Percentiles rank a stretch among this genome's conserved stretches.
These are phyloP conservation scores for Calonectria honghensis DNA, from an alignment of 2,329 filamentous ascomycete species.

Conservation along the genomic window DNA sequence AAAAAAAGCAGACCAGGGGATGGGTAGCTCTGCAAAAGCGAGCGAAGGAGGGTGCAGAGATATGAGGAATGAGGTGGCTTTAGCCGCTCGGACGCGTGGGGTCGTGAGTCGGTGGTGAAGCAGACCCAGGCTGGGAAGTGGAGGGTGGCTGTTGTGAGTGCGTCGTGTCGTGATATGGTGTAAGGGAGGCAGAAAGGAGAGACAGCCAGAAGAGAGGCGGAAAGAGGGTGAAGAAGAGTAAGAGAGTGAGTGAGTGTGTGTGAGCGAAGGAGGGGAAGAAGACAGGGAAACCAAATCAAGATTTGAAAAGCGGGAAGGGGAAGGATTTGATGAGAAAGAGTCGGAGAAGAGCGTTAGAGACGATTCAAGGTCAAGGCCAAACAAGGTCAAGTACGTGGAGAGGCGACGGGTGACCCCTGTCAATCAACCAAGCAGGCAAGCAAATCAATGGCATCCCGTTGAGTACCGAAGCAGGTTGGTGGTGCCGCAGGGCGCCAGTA, in stretches of 20 bases:
- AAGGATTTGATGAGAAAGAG: constrained; percentile 32
- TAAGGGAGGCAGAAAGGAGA: constrained; percentile 7
- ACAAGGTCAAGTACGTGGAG: constrained; percentile 28
- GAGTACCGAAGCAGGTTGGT: constrained; percentile 20
- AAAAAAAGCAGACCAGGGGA: constrained; percentile 50
- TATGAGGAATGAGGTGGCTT: constrained; percentile 50
- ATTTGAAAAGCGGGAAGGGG: constrained; percentile 25
- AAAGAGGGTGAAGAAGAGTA: not conserved
- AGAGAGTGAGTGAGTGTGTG: not conserved
- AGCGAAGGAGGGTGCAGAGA: constrained; percentile 26
- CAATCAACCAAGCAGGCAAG: constrained; percentile 29
- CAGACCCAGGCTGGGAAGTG: constrained; percentile 3
- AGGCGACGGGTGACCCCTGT: constrained; percentile 31
- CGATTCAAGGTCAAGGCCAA: constrained; percentile 29
- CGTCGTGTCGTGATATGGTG: constrained; percentile 20
- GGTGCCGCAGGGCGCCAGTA: constrained; percentile 21
- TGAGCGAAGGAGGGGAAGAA: constrained; percentile 16
- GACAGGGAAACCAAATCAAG: constrained; percentile 25
- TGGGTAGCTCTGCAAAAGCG: constrained; percentile 44
- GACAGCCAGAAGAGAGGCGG: constrained; percentile 13
- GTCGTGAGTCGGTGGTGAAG: constrained; percentile 40
- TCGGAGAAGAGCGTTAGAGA: constrained; percentile 30
- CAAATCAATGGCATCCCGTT: constrained; percentile 26
- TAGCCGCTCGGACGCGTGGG: constrained; percentile 54
- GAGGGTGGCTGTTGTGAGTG: constrained; percentile 23